Base-by-base conservation (phyloP, 345 rosid genomes). In the Viola odorata region DNA sequence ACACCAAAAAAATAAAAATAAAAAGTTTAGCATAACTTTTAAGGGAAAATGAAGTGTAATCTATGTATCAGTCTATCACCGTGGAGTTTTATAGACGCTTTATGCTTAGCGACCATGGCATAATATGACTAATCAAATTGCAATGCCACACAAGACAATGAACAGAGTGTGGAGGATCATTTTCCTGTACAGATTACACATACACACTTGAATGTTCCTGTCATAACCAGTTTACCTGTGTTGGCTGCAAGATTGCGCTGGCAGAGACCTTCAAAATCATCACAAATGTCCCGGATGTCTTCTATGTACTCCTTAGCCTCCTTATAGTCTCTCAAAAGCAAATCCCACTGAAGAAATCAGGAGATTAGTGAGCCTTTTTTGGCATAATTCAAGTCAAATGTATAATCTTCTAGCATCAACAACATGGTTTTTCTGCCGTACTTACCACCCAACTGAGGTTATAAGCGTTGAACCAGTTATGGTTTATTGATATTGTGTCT, bases 191-290 rank as follows among this genome's bases (percentile, higher is more conserved):
- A 23, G 32, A 16, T 16, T 51, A 17, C 10, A 6, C 9, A 16
- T 32, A 36, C 56, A 53, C 8, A 5, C 16, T 16, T n/a, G 10
- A 9, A 47, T 47, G 5, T 11, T 37, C 58, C 16, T 36, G 11
- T 8, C 53, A 12, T 23, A 23, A 49, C 56, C 41, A 37, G 57
- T 39, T 61, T 55, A 92, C 98, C 96, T 79, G 98, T 87, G 73
- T 92, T 92, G 63, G 94, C 89, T 37, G 96, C 95, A 75, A 92
- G 98, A 76, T 92, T 92, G 45, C 91, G 83, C 56, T 92, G 98
- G 68, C 91, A 92, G 61, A 92, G 69, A 76, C 86, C 81, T 76
- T 92, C 85, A 76, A 92, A 92, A 76, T 92, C 89, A 71, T 87
- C 89, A 62, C 87, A 84, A 57, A 92, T 87, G 57, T 92, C 96